Evolutionary conservation across 805 yeast species (phyloP), one percentile per base, ranked within the genome.

Genomic region (Ogataea salicorniae): DNA sequence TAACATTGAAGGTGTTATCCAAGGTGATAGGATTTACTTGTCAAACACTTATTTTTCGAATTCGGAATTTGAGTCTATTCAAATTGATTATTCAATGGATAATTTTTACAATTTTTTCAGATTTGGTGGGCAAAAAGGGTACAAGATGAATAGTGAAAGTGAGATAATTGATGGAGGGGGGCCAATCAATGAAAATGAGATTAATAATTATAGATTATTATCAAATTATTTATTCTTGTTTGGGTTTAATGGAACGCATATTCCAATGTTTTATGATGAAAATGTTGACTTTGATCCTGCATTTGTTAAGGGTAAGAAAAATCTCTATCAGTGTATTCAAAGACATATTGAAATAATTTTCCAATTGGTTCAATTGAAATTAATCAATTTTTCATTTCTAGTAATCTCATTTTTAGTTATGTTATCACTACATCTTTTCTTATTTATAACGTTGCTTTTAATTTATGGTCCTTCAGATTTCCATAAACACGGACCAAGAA

Each of bases 1-100:
- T 39, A 55, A 55, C n/a, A 49, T 55, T 7, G 58, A 50, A n/a
- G 67, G 67, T 1, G 29, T 45, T n/a, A 59, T 63, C 6, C 55
- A 48, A 20, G 53, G 62, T 15, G 56, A 56, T 13, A 60, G 59
- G 33, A 48, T 54, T 6, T 62, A 62, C 46, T 46, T 63, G 11
- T 41, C 56, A 11, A 53, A 56, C 37, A 59, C 66, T 1, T 48
- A 49, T 18, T 51, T 63, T 39, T 49, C 49, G 6, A 58, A 62
- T 41, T 53, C 64, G 9, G 49, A 45, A 4, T 51, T 48, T 43
- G 63, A 62, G 41, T 46, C 18, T 8, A 58, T 62, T 15, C 45
- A 36, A 15, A 41, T 60, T 34, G 35, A 39, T 6, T 50, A 49
- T 29, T 46, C 48, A 1, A 31, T 18, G 22, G 15, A 37, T 20